phyloP scores from a whole-genome alignment of 2,329 filamentous ascomycete species.

The Mycosphaerella sp. region DNA sequence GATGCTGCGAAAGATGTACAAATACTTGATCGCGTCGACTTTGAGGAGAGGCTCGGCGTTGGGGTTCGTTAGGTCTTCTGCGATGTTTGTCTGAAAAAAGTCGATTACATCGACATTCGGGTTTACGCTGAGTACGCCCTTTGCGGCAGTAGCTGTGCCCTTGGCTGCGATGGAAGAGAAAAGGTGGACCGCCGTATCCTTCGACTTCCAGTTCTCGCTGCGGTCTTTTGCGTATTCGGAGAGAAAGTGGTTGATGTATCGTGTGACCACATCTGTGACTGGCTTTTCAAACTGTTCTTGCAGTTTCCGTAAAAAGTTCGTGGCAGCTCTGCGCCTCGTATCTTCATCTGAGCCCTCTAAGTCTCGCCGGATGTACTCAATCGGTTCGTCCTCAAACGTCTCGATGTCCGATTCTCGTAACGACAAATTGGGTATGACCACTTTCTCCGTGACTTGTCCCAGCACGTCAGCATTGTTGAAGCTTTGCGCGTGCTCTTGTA shows the following conservation, averaged over 20 bases:
- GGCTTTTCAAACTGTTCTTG: constrained; percentile 80
- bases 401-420: constrained; percentile 91
- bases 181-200: constrained; percentile 96
- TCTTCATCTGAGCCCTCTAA: constrained; percentile 95
- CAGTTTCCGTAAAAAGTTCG: constrained; percentile 84
- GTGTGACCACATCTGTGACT: constrained; percentile 80
- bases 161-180: constrained; percentile 93
- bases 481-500: constrained; percentile 66
- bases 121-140: constrained; percentile 89
- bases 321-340: constrained; percentile 83
- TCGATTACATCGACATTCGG: constrained; percentile 69
- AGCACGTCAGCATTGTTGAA: constrained; percentile 80
- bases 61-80: constrained; percentile 72
- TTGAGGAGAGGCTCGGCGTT: constrained; percentile 77
- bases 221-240: constrained; percentile 62
- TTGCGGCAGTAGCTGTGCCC: constrained; percentile 75
- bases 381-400: constrained; percentile 96
- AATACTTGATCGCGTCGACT: constrained; percentile 96
- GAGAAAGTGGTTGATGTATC: constrained; percentile 82
- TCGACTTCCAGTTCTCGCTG: constrained; percentile 80
- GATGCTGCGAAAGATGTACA: constrained; percentile 95
- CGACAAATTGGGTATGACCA: constrained; percentile 86
- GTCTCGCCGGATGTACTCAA: constrained; percentile 93
- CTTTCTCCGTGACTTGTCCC: constrained; percentile 87
- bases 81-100: constrained; percentile 91